phyloP scores from a whole-genome alignment of 2,329 filamentous ascomycete genomes.

The Cladobotryum protrusum region DNA sequence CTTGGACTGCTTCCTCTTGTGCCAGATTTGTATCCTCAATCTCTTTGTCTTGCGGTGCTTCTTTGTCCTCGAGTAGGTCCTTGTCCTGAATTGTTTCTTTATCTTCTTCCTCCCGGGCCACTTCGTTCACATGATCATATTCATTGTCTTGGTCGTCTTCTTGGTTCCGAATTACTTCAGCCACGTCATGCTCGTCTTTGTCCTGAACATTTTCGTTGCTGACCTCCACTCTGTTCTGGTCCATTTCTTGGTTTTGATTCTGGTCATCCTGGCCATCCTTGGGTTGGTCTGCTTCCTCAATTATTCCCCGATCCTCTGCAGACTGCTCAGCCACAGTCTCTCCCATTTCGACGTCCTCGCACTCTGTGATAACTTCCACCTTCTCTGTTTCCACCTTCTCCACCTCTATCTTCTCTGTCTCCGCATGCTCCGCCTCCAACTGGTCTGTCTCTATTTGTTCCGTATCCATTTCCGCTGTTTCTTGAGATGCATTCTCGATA shows the following conservation, averaged over 20 bases:
- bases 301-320: not conserved
- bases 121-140: not conserved
- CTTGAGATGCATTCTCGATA: not conserved
- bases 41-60: not conserved
- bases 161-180: too few relatives aligned
- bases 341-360: slow-evolving; percentile 11
- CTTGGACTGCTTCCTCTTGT: not conserved
- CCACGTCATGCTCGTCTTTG: not conserved
- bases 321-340: not conserved
- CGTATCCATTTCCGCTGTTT: not conserved
- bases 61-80: not conserved
- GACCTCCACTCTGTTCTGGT: not conserved
- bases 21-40: not conserved
- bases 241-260: too few relatives aligned
- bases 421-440: not conserved
- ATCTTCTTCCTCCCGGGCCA: not conserved
- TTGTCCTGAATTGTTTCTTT: not conserved
- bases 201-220: not conserved
- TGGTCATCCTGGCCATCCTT: not conserved
- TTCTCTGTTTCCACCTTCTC: not conserved
- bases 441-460: not conserved
- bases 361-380: not conserved
- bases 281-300: not conserved
- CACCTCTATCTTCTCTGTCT: not conserved
- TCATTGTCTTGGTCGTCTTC: not conserved